A percentile compares a stretch with the other conserved stretches of the same genome.
Conservation (phyloP, 2,329 filamentous ascomycete genomes). For the Aspergillaceae sp. region DNA sequence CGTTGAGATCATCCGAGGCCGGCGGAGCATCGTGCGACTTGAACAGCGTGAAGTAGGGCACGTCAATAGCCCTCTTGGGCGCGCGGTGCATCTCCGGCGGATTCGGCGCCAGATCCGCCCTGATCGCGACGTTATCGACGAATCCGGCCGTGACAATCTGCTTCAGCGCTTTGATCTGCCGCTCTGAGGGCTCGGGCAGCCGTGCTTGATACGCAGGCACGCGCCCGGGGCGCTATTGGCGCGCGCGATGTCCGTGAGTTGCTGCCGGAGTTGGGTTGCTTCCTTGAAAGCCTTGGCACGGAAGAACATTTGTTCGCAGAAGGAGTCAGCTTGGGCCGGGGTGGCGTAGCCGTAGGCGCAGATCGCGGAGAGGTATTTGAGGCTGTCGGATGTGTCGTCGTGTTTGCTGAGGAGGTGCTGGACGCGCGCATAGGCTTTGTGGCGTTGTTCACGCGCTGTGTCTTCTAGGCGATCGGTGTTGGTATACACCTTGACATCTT, state of each 20-base stretch:
- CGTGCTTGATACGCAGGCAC: slow-evolving; percentile 34
- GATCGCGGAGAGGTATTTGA: slow-evolving; percentile 82
- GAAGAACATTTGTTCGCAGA: slow-evolving; percentile 78
- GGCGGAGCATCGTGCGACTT: slow-evolving; percentile 47
- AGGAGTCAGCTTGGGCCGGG: slow-evolving; percentile 50
- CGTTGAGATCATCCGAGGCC: slow-evolving; percentile 37
- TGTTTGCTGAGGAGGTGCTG: slow-evolving; percentile 71
- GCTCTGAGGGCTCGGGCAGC: slow-evolving; percentile 54
- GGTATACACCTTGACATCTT: slow-evolving; percentile 39
- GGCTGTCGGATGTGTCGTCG: slow-evolving; percentile 75
- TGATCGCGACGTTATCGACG: slow-evolving; percentile 87
- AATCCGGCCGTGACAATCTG: slow-evolving; percentile 89
- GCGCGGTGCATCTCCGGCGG: slow-evolving; percentile 60
- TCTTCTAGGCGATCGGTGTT: slow-evolving; percentile 65
- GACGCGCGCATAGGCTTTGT: slow-evolving; percentile 59
- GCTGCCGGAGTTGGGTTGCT: slow-evolving; percentile 69
- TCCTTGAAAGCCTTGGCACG: slow-evolving; percentile 81
- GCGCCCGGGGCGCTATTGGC: slow-evolving; percentile 54
- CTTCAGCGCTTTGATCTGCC: slow-evolving; percentile 70
- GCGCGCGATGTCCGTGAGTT: slow-evolving; percentile 73
- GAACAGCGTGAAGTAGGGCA: slow-evolving; percentile 81
- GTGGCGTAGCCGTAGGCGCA: slow-evolving; percentile 74
- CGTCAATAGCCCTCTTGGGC: slow-evolving; percentile 78
- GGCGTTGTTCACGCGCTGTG: slow-evolving; percentile 56
- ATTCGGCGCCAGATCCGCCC: slow-evolving; percentile 71